phyloP scores from a whole-genome alignment of 129 eudicot genomes.

The Logfia minima region DNA sequence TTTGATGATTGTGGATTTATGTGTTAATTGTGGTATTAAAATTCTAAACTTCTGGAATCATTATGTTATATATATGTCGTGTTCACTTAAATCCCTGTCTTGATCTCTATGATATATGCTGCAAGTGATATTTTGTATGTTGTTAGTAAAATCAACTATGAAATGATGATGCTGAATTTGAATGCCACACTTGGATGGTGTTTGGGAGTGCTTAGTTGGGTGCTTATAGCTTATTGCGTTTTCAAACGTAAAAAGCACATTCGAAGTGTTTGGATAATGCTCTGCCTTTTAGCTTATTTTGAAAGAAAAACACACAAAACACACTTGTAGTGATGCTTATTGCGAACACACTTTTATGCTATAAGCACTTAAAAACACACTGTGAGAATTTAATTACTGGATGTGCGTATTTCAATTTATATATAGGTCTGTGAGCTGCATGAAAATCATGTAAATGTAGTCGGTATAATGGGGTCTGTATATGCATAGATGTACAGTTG shows the following conservation, averaged over 20 bases:
- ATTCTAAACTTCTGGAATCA: conserved; percentile 13
- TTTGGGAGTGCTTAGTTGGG: background rate
- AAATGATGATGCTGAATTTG: background rate
- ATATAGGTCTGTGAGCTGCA: too few relatives aligned
- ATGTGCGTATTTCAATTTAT: too few relatives aligned
- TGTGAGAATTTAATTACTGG: too few relatives aligned
- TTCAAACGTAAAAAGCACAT: background rate
- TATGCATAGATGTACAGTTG: too few relatives aligned
- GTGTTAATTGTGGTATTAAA: conserved; percentile 2
- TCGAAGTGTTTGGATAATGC: background rate
- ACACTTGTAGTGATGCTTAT: background rate
- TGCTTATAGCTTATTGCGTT: background rate
- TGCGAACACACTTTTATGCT: background rate
- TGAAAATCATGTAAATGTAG: too few relatives aligned
- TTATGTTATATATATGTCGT: too few relatives aligned
- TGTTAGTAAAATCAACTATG: background rate
- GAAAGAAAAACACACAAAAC: too few relatives aligned
- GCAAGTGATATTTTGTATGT: background rate
- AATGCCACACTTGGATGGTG: background rate
- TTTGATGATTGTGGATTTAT: conserved; percentile 26
- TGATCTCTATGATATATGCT: background rate
- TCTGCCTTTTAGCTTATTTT: background rate
- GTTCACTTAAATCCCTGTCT: background rate
- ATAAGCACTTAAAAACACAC: too few relatives aligned
- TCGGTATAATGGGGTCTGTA: too few relatives aligned